Conservation (phyloP, 495 filamentous ascomycete genomes). For the Hyaloscypha variabilis region DNA sequence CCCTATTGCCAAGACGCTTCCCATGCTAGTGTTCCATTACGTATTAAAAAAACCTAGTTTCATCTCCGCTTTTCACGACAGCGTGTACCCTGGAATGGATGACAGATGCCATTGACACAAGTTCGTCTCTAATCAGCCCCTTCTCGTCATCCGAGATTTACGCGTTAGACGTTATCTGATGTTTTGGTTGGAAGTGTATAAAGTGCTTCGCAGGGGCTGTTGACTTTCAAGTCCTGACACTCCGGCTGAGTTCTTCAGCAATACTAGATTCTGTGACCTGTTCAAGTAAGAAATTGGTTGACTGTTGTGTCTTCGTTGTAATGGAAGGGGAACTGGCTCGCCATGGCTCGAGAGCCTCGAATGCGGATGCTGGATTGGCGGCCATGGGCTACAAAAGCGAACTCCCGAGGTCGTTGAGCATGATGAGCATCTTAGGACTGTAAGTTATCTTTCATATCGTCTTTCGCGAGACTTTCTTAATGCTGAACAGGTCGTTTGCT, state of each 20-base stretch:
- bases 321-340: not conserved
- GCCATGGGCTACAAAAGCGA: constrained; percentile 67
- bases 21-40: not conserved
- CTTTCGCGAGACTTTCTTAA: constrained; percentile 1
- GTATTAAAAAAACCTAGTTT: constrained; percentile 25
- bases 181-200: too few species aligned
- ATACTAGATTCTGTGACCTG: not conserved
- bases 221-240: not conserved
- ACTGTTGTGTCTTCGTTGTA: not conserved
- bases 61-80: constrained; percentile 3
- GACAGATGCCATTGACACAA: constrained; percentile 23
- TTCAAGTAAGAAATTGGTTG: not conserved
- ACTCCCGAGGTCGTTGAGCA: constrained; percentile 62
- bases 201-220: too few species aligned
- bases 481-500: constrained; percentile 34
- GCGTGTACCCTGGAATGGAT: constrained; percentile 5
- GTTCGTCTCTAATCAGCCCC: constrained; percentile 9
- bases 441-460: constrained; percentile 36
- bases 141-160: constrained; percentile 19
- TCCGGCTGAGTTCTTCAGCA: not conserved
- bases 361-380: constrained; percentile 57
- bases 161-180: constrained; percentile 22
- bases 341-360: constrained; percentile 14
- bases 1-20: too few species aligned
- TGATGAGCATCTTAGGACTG: constrained; percentile 66